Base-by-base conservation (phyloP, 768 basidiomycete species). In the Leccinum incarnatum region DNA sequence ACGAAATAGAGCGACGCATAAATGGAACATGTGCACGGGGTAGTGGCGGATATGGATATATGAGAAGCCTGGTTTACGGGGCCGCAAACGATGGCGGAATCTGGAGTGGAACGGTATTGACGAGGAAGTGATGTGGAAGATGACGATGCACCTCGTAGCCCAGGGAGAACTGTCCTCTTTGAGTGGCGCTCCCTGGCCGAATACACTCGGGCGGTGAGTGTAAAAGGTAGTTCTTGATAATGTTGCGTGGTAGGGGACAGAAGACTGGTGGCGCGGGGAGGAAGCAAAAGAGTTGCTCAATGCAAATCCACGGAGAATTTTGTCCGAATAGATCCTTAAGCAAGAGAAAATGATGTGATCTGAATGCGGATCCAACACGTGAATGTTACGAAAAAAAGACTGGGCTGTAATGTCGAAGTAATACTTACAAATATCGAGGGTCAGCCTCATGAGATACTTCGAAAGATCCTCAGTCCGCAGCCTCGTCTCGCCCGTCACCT, bases 281-380 rank as follows among this genome's bases (percentile, higher is more conserved):
- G 88, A 72, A 53, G 76, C 74, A 57, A 77, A 76, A 55, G 84
- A 66, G 11, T 56, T 37, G 37, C 37, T 2, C 37, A 9, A 3
- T 72, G 60, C 68, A 77, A 65, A 73, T 30, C 0, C 10, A 0
- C 54, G 93, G 92, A 53, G 93, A 92, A 74, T 91, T 91, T 88
- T 77, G 88, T 79, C 93, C 93, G 95, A 81, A 91, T 92, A 76
- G 91, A 92, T 95, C 93, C 89, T 91, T 65, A 7, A 36, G 46
- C 42, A n/a, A 19, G 42, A 45, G n/a, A 45, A 45, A 45, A 17
- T 56, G 56, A 46, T 56, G 23, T 37, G 60, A 60, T 69, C 58
- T 53, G 51, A 23, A 4, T 21, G 17, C 0, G 2, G 48, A 57
- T 52, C 15, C 0, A 27, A 15, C 46, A 36, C 27, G 25, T 9